Evolutionary conservation across 371 early-diverging fungal species (phyloP).

Genomic region (Mucor mucedo): DNA sequence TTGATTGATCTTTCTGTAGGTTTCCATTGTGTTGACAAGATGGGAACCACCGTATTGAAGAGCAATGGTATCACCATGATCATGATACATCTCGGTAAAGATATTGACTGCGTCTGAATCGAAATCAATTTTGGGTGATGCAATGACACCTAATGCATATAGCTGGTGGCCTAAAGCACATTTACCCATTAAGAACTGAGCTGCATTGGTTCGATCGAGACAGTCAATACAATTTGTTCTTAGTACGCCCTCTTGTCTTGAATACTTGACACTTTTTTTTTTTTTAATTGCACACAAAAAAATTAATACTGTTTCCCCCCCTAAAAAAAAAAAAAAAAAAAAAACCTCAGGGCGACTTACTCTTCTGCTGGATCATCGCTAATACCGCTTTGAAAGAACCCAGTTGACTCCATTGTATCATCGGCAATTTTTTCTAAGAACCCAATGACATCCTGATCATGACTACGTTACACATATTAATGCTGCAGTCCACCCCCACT

Average conservation of each 20-base stretch:
- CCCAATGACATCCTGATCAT: slow-evolving; percentile 89
- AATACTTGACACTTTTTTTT: slow-evolving; percentile 13
- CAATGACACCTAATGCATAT: slow-evolving; percentile 86
- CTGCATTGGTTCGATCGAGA: slow-evolving; percentile 99
- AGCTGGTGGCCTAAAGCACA: slow-evolving; percentile 93
- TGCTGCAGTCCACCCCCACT: neutral
- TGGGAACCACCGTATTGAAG: slow-evolving; percentile 99
- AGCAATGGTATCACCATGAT: slow-evolving; percentile 98
- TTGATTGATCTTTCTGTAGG: slow-evolving; percentile 91
- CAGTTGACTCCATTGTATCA: slow-evolving; percentile 82
- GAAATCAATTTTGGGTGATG: slow-evolving; percentile 81
- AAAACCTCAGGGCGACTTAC: slow-evolving; percentile 7
- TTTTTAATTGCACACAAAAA: neutral
- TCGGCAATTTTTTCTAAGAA: slow-evolving; percentile 89
- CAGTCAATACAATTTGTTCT: slow-evolving; percentile 99
- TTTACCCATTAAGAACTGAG: slow-evolving; percentile 97
- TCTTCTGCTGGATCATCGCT: slow-evolving; percentile 54
- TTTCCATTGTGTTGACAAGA: slow-evolving; percentile 97
- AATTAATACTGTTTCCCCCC: no score
- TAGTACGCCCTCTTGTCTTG: slow-evolving; percentile 85
- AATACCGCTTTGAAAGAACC: slow-evolving; percentile 92
- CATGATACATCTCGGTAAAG: slow-evolving; percentile 97
- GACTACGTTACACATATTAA: slow-evolving; percentile 38
- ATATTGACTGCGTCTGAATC: slow-evolving; percentile 93
- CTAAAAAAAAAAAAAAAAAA: no score